A percentile compares a stretch with the other conserved stretches of the same genome.
These are phyloP conservation scores for Spathaspora sp. DNA, from an alignment of 1,139 yeast species.

Conservation along the genomic window DNA sequence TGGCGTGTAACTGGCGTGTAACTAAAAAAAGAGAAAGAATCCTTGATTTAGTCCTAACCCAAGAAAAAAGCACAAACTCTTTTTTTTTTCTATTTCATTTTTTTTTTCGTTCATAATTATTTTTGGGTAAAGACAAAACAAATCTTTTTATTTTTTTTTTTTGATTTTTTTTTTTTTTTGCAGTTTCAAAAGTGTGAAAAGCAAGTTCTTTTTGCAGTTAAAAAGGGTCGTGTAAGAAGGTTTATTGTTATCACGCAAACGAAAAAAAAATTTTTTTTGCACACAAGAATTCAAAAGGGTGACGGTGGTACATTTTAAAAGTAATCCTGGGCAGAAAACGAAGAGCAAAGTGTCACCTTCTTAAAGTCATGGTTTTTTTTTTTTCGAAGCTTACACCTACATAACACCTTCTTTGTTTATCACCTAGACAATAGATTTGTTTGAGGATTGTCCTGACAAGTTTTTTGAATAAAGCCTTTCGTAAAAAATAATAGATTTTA, in stretches of 20 bases:
- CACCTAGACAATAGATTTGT: not conserved
- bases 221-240: not conserved
- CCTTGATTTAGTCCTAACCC: not conserved
- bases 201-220: not conserved
- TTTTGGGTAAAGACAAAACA: not conserved
- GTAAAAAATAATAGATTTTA: not conserved
- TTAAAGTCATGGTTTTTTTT: no score
- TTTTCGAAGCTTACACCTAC: no score
- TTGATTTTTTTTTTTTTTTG: not conserved
- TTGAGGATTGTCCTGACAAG: no score
- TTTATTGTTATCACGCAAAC: conserved; percentile 1
- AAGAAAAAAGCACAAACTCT: not conserved
- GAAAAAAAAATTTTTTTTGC: not conserved
- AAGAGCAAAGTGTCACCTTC: not conserved
- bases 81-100: no score
- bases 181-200: not conserved
- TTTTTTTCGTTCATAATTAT: not conserved
- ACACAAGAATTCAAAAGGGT: not conserved
- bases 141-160: not conserved
- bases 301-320: not conserved
- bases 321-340: not conserved
- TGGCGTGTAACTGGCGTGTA: no score
- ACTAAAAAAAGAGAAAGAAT: no score
- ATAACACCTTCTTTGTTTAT: not conserved
- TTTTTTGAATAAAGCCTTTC: not conserved